These are phyloP conservation scores for Drosera capensis DNA, from an alignment of 148 eudicot species.

Conservation along the genomic window DNA sequence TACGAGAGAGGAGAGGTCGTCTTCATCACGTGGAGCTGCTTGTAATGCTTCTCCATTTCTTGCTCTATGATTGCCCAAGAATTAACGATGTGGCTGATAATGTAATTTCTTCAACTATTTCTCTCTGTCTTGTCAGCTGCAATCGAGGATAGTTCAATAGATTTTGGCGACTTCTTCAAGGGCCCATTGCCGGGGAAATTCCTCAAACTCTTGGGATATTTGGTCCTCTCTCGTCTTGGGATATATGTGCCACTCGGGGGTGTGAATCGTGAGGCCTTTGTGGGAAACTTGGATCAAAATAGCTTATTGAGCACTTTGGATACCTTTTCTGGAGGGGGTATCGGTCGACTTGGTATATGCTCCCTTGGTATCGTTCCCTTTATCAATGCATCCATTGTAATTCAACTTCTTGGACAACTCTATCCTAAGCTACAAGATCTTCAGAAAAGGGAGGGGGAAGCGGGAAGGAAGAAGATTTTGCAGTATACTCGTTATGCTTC, in stretches of 20 bases:
- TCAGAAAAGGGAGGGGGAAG: conserved; percentile 97
- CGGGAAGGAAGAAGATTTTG: conserved; percentile 90
- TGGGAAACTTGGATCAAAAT: conserved; percentile 86
- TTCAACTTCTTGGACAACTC: conserved; percentile 91
- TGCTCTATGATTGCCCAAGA: not conserved
- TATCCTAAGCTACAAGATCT: conserved; percentile 98
- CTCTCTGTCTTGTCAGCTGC: conserved; percentile 69
- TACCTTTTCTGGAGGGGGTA: conserved; percentile 98
- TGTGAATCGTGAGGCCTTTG: conserved; percentile 86
- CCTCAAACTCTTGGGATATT: conserved; percentile 73
- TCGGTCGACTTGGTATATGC: conserved; percentile 95
- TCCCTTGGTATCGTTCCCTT: conserved; percentile 99
- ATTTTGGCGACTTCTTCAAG: conserved; percentile 95
- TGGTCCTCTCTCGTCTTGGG: conserved; percentile 91
- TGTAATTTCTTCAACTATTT: conserved; percentile 25
- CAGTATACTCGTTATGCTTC: conserved; percentile 99
- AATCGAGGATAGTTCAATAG: conserved; percentile 93
- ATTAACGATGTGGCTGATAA: conserved; percentile 5
- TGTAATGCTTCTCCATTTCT: conserved; percentile 28
- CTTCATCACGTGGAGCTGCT: conserved; percentile 77
- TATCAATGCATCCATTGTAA: conserved; percentile 93
- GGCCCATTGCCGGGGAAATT: conserved; percentile 99
- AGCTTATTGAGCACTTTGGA: conserved; percentile 87
- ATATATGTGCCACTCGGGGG: conserved; percentile 98
- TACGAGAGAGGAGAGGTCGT: conserved; percentile 51